Base-by-base conservation (phyloP, 106 monocot species). In the Vanilla planifolia region DNA sequence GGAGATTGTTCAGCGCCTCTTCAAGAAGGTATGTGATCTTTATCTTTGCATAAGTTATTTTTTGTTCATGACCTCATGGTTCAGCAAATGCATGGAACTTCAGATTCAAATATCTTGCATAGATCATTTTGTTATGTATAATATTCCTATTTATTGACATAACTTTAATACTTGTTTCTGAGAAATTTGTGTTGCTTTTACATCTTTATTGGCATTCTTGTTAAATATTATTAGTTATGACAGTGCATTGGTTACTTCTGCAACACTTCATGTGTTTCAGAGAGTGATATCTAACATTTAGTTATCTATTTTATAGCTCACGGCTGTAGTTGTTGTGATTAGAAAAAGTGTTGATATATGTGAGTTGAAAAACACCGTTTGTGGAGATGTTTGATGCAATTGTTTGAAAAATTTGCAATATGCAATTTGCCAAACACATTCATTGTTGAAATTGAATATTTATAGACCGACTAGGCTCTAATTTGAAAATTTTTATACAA, bases 1-100 rank as follows among this genome's bases (percentile, higher is more conserved):
- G 69, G 92, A 92, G 68, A 74, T 67, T 67, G 92, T 70, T 17
- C 66, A 83, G 51, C 36, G 50, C 5, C 77, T 92, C 43, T 73
- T 68, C 26, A 74, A 78, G 44, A 83, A 80, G 86, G 92, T 92
- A 64, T 55, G 1, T 47, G 8, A 22, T 68, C 53, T 0, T 25
- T 37, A 42, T 28, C 41, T 6, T 43, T 26, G 20, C 0, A 47
- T 47, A 8, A 6, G 46, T 6, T 20, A 47, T 5, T 47, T 47
- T 21, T 20, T 10, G 11, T 21, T 47, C 27, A 0, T 51, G 25
- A 51, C 14, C 14, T 40, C 14, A 9, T 51, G 27, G 28, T 51
- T 3, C 4, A 51, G 51, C 40, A 51, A 51, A n/a, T n/a, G n/a
- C n/a, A n/a, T n/a, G n/a, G n/a, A 51, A 51, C 28, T 51, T 51